Conservation (phyloP, 495 filamentous ascomycete genomes). For the Tuber calosporum region DNA sequence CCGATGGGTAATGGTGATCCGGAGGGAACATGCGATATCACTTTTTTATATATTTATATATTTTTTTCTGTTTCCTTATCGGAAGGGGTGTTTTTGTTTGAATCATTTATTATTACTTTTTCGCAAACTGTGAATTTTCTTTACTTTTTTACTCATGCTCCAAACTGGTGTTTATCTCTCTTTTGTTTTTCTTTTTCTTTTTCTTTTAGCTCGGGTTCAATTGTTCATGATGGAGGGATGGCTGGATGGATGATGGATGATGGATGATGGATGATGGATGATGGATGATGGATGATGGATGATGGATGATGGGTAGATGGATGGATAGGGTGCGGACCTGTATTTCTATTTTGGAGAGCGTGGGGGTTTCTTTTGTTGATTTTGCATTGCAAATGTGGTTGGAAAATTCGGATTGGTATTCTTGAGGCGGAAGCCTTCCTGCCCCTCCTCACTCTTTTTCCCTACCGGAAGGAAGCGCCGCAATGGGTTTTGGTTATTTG, state of each 20-base stretch:
- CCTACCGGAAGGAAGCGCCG: background rate
- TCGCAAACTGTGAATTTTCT: constrained; percentile 1
- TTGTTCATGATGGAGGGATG: constrained; percentile 4
- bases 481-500: background rate
- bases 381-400: background rate
- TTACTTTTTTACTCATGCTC: background rate
- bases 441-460: background rate
- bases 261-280: too few species aligned
- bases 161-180: background rate
- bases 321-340: background rate
- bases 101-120: too few species aligned
- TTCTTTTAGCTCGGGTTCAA: background rate
- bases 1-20: background rate
- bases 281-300: constrained; percentile 5
- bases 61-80: background rate
- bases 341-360: constrained; percentile 3
- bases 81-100: background rate
- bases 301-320: background rate
- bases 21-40: constrained; percentile 6
- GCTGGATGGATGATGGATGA: background rate
- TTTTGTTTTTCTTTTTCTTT: background rate
- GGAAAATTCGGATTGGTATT: background rate
- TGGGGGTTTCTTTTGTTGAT: background rate
- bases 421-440: background rate
- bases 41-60: too few species aligned